Conservation (phyloP, 352 stramenopile species). For the Heterotrichella gracilis region DNA sequence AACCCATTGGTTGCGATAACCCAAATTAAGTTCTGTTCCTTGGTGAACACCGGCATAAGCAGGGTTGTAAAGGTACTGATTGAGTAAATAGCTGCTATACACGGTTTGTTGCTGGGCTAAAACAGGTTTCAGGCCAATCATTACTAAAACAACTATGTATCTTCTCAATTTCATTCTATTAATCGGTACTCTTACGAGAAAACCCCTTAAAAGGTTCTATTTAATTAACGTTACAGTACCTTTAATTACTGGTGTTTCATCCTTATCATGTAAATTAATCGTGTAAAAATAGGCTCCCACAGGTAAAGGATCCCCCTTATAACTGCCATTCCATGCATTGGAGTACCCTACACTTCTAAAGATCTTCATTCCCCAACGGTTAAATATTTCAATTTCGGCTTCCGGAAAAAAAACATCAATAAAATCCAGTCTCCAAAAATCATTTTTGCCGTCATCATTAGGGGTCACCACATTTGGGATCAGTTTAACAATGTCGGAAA, state of each 20-base stretch:
- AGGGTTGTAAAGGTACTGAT: not conserved
- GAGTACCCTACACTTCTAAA: not conserved
- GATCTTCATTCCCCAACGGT: not conserved
- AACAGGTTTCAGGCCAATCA: too few species aligned
- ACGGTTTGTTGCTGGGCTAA: not conserved
- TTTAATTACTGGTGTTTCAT: too few species aligned
- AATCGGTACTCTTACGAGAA: too few species aligned
- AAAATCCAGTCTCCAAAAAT: not conserved
- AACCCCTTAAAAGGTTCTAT: too few species aligned
- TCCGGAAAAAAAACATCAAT: not conserved
- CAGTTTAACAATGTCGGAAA: too few species aligned
- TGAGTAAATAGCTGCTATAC: not conserved
- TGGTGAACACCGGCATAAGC: not conserved
- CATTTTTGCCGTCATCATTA: not conserved
- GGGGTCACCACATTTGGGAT: not conserved
- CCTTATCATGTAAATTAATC: not conserved
- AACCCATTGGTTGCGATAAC: slow-evolving; percentile 9
- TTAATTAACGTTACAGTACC: too few species aligned
- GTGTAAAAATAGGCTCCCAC: not conserved
- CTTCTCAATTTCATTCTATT: too few species aligned
- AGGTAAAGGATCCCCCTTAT: not conserved
- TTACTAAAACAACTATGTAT: too few species aligned
- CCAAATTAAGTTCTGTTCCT: not conserved
- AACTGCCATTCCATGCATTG: not conserved
- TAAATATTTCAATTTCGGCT: not conserved